phyloP scores from a whole-genome alignment of 202 grass and related monocot species.

The Brachypodium distachyon region DNA sequence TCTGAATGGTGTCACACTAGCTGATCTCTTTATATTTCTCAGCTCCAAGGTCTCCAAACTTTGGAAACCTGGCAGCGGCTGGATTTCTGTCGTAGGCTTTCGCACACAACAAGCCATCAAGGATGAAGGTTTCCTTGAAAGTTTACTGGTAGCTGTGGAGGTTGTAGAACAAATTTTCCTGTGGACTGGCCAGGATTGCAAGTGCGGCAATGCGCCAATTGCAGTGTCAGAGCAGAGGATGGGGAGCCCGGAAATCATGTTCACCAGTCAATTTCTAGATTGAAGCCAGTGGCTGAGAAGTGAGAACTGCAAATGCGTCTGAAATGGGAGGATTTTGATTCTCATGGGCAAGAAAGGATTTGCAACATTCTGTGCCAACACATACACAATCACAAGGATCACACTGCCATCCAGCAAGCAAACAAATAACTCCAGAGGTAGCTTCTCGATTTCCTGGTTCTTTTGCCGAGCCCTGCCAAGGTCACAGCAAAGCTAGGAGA shows the following conservation, averaged over 20 bases:
- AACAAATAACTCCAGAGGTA: constrained; percentile 2
- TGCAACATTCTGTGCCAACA: not conserved
- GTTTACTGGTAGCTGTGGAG: not conserved
- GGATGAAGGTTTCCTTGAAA: not conserved
- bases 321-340: not conserved
- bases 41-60: not conserved
- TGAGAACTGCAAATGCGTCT: not conserved
- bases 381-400: constrained; percentile 14
- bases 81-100: not conserved
- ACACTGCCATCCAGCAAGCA: constrained; percentile 13
- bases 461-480: constrained; percentile 1
- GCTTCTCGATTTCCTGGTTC: not conserved
- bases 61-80: not conserved
- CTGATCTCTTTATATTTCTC: not conserved
- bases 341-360: not conserved
- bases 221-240: not conserved
- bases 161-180: not conserved
- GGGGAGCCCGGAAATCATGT: not conserved
- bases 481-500: not conserved
- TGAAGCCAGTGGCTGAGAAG: not conserved
- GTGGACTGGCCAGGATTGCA: not conserved
- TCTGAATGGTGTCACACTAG: constrained; percentile 28
- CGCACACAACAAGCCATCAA: not conserved
- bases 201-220: not conserved
- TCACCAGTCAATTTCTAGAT: not conserved